Evolutionary conservation across 202 grass and related monocot genomes (phyloP), one percentile per base, ranked within the genome.

Genomic region (Panicum virgatum): DNA sequence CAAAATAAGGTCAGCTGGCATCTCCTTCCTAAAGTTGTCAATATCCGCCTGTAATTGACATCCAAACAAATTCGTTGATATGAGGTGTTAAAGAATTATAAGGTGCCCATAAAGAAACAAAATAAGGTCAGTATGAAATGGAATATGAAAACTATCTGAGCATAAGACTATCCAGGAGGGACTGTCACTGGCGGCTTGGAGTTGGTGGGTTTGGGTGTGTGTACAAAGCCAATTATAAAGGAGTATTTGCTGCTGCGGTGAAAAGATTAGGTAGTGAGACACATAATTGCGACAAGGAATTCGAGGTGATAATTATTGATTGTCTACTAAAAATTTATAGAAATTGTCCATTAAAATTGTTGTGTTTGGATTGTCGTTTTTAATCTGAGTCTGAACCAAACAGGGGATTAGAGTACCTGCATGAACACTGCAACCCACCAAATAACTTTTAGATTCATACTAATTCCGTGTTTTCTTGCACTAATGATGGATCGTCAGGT

Each of bases 331-430:
- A n/a, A 73, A 37, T 38, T 38, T 38, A 38, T 38, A 9, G 8
- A 40, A 46, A 46, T 53, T 62, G 69, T 62, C 9, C 58, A 42
- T 61, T 7, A 27, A 8, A 74, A 26, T 37, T 25, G 14, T 56
- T 62, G 6, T 46, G 29, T 26, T 37, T 7, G 0, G 5, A 82
- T 62, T 14, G 0, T 51, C 43, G 14, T 54, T 63, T 3, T 46
- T 64, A 15, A 22, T 86, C 32, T 61, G 62, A 72, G 30, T 87
- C 26, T 66, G 70, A 83, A 87, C 42, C 77, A 56, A 87, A 40
- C 83, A 99, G 96, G 90, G 96, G 93, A 71, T 70, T 99, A 71
- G 96, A 92, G 80, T 93, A 91, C 80, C 88, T 98, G 78, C 96
- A 98, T 69, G 96, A 98, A 68, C 85, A 93, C 63, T 93, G 92